Evolutionary conservation across 257 asterid species (phyloP).

Genomic region (Nicotiana paniculata): DNA sequence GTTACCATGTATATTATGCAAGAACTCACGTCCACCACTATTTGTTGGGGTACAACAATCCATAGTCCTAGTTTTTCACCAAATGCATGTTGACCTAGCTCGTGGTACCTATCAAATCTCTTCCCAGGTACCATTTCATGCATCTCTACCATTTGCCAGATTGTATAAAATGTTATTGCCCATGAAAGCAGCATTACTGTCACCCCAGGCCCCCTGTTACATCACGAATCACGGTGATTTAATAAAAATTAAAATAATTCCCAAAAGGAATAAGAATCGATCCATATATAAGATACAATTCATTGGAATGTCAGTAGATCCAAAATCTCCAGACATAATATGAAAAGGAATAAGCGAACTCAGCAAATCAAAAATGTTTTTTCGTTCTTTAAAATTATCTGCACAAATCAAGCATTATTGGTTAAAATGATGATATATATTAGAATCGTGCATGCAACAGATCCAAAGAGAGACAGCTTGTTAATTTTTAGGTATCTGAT

Average conservation of each 20-base stretch:
- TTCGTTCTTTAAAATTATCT: too few species aligned
- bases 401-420: too few species aligned
- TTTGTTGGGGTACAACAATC: conserved; percentile 71
- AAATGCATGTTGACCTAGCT: conserved; percentile 64
- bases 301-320: too few species aligned
- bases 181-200: conserved; percentile 39
- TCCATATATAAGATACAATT: too few species aligned
- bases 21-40: conserved; percentile 44
- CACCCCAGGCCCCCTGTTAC: conserved; percentile 39
- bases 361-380: too few species aligned
- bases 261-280: too few species aligned
- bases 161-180: conserved; percentile 55
- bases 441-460: not conserved
- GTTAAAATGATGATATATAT: too few species aligned
- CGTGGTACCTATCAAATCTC: conserved; percentile 74
- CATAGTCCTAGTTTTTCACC: conserved; percentile 64
- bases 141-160: conserved; percentile 91
- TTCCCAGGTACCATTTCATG: conserved; percentile 72
- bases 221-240: not conserved
- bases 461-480: not conserved
- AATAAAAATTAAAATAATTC: too few species aligned
- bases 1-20: conserved; percentile 80
- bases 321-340: too few species aligned
- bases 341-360: too few species aligned
- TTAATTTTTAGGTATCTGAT: not conserved